phyloP scores from a whole-genome alignment of 257 asterid genomes.

The Voacanga thouarsii region DNA sequence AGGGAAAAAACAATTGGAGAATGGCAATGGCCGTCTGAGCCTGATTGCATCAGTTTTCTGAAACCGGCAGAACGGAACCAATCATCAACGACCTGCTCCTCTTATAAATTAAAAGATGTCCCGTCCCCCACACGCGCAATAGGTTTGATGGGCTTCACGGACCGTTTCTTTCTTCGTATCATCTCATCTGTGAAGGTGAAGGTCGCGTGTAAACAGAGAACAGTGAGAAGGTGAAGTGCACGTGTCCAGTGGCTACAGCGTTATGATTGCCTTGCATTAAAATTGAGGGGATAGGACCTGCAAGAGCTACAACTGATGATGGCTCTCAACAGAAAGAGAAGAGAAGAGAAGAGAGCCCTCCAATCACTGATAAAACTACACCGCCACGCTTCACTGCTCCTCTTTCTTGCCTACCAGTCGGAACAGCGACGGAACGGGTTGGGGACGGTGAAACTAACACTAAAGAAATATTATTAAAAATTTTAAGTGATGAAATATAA shows the following conservation, averaged over 20 bases:
- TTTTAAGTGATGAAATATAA: too few relatives aligned
- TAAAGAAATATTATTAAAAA: too few relatives aligned
- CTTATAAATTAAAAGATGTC: neutral
- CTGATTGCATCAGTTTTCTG: slow-evolving; percentile 5
- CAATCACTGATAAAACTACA: neutral
- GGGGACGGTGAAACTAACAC: too few relatives aligned
- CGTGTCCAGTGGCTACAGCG: neutral
- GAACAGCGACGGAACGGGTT: too few relatives aligned
- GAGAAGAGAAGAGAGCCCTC: neutral
- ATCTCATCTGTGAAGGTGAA: too few relatives aligned
- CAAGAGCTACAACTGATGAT: neutral
- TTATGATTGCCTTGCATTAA: neutral
- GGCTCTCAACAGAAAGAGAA: too few relatives aligned
- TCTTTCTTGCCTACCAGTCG: too few relatives aligned
- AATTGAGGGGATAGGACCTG: neutral
- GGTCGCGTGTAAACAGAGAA: neutral
- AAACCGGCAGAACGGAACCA: slow-evolving; percentile 5
- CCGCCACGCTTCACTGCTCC: neutral
- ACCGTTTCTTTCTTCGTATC: neutral
- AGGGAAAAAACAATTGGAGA: too few relatives aligned
- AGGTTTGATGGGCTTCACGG: neutral
- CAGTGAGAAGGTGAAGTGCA: neutral
- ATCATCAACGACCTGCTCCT: slow-evolving; percentile 7
- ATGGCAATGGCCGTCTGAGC: too few relatives aligned
- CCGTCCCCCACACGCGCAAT: neutral